These are phyloP conservation scores for Lipomyces spencermartinsiae DNA, from an alignment of 805 yeast genomes.

Conservation along the genomic window DNA sequence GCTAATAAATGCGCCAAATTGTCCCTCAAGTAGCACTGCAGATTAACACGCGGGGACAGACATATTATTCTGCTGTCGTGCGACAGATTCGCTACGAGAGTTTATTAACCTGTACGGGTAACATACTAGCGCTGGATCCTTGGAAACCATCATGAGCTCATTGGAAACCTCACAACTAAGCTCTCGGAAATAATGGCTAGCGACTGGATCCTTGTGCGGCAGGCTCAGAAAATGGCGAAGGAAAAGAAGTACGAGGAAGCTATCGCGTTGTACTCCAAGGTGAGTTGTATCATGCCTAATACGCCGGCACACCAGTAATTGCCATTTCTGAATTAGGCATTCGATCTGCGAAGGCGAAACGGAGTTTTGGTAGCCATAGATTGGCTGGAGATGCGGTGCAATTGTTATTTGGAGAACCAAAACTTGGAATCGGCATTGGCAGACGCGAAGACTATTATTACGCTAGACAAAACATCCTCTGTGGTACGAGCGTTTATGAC, in stretches of 20 bases:
- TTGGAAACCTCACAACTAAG: not conserved
- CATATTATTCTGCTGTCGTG: not conserved
- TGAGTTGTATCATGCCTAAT: not conserved
- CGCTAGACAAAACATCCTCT: not conserved
- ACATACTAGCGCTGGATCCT: not conserved
- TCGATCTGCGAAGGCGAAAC: slow-evolving; percentile 2
- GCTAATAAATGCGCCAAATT: too few species aligned
- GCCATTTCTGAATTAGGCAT: not conserved
- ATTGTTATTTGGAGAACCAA: not conserved
- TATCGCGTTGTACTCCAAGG: not conserved
- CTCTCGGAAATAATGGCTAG: not conserved
- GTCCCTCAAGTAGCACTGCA: too few species aligned
- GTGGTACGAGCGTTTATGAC: not conserved
- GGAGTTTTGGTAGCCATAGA: not conserved
- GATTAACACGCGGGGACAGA: too few species aligned
- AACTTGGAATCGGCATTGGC: not conserved
- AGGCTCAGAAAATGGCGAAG: not conserved
- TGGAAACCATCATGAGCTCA: not conserved
- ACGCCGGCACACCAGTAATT: not conserved
- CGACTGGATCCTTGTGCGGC: not conserved
- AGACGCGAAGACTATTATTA: not conserved
- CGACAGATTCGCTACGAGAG: not conserved
- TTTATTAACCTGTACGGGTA: not conserved
- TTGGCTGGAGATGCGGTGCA: slow-evolving; percentile 1
- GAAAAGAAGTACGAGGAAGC: slow-evolving; percentile 2